A percentile compares a stretch with the other conserved stretches of the same genome.
Conservation (phyloP, 2,329 filamentous ascomycete genomes). For the Coleophoma crateriformis region DNA sequence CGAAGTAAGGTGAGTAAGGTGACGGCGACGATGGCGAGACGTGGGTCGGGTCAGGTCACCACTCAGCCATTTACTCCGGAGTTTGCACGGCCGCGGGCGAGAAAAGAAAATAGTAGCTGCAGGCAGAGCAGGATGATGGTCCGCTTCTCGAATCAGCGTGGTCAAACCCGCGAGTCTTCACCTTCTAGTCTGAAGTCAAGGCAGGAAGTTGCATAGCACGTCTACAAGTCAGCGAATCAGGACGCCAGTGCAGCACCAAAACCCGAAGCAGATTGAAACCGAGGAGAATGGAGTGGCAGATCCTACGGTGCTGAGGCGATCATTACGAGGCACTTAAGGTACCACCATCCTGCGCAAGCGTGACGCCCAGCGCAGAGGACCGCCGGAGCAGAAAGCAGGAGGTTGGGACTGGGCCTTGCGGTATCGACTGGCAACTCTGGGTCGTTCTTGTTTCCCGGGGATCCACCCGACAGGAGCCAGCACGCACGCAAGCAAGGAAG, state of each 20-base stretch:
- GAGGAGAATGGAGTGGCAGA: background rate
- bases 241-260: background rate
- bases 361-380: background rate
- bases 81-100: no score
- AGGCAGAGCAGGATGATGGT: no score
- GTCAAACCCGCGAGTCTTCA: background rate
- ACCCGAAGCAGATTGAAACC: background rate
- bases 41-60: no score
- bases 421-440: no score
- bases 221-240: background rate
- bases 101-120: no score
- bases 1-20: background rate
- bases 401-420: background rate
- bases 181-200: background rate
- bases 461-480: no score
- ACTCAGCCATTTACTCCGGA: no score
- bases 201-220: background rate
- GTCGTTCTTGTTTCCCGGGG: no score
- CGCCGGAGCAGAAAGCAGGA: background rate
- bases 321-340: background rate
- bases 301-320: background rate
- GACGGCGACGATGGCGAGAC: background rate
- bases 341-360: background rate
- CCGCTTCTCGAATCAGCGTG: no score
- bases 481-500: no score